Conservation (phyloP, 805 yeast genomes). For the Ogataea polymorpha region DNA sequence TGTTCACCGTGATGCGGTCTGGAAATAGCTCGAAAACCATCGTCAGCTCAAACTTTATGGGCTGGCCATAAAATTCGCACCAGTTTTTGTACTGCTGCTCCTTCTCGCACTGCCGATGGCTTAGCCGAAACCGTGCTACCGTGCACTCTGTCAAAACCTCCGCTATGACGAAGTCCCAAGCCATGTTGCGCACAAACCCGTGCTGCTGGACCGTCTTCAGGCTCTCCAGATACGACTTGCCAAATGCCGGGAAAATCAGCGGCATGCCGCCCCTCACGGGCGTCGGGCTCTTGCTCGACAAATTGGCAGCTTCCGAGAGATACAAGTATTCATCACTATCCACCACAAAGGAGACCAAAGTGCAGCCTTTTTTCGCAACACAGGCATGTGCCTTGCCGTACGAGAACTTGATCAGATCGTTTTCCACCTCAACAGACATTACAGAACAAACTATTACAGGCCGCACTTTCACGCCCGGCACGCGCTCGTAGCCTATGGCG, state of each 20-base stretch:
- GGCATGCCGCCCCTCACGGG: slow-evolving; percentile 25
- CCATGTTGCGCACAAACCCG: slow-evolving; percentile 22
- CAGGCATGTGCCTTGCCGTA: slow-evolving; percentile 14
- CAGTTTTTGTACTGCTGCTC: slow-evolving; percentile 13
- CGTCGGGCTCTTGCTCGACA: slow-evolving; percentile 4
- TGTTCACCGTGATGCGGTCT: slow-evolving; percentile 4
- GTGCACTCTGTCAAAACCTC: slow-evolving; percentile 17
- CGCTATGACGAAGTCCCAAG: slow-evolving; percentile 20
- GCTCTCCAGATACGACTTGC: slow-evolving; percentile 19
- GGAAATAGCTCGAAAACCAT: slow-evolving; percentile 10
- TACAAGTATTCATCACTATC: slow-evolving; percentile 15
- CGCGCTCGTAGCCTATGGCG: too few relatives aligned
- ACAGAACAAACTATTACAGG: not conserved
- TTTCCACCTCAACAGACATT: slow-evolving; percentile 17
- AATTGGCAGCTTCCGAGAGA: slow-evolving; percentile 16
- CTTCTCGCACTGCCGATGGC: slow-evolving; percentile 1
- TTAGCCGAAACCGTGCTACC: slow-evolving; percentile 14
- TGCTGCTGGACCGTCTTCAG: slow-evolving; percentile 18
- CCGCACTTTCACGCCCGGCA: too few relatives aligned
- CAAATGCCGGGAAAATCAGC: slow-evolving; percentile 22
- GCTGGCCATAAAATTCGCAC: slow-evolving; percentile 13
- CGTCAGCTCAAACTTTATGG: slow-evolving; percentile 14
- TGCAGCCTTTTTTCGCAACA: slow-evolving; percentile 18
- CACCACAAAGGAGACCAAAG: slow-evolving; percentile 16
- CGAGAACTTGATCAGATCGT: slow-evolving; percentile 12